These are phyloP conservation scores for Tilletia setariae DNA, from an alignment of 1,284 basidiomycete genomes.

Conservation along the genomic window DNA sequence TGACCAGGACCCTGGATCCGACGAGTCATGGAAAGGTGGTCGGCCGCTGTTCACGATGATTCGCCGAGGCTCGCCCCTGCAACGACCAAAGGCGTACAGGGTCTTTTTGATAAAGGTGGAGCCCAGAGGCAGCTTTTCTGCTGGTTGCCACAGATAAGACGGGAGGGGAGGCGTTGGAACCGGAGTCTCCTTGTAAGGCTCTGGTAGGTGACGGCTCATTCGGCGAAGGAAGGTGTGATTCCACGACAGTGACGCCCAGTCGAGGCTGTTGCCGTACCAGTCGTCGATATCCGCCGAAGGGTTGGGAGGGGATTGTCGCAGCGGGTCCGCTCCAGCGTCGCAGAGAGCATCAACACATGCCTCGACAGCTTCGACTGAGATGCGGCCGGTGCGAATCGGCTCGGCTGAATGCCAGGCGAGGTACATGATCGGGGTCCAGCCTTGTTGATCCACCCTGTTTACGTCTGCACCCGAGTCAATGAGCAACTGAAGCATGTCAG, in stretches of 20 bases:
- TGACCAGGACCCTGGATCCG: background rate
- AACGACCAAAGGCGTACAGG: background rate
- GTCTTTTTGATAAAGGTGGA: background rate
- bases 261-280: slow-evolving; percentile 14
- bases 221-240: background rate
- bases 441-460: background rate
- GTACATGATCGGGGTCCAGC: slow-evolving; percentile 10
- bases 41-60: background rate
- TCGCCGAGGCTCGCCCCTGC: background rate
- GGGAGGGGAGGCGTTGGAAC: too few species aligned
- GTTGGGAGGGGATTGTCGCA: background rate
- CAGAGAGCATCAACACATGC: background rate
- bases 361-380: background rate
- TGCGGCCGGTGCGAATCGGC: background rate
- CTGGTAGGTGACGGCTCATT: background rate
- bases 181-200: too few species aligned
- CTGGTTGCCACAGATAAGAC: too few species aligned
- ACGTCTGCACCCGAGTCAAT: background rate
- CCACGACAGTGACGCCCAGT: background rate
- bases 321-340: background rate
- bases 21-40: background rate
- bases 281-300: background rate
- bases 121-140: background rate
- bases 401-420: background rate
- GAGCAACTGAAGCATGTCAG: background rate